A percentile compares a stretch with the other conserved stretches of the same genome.
Conservation (phyloP, 441 rosid species). For the Viola pubescens region DNA sequence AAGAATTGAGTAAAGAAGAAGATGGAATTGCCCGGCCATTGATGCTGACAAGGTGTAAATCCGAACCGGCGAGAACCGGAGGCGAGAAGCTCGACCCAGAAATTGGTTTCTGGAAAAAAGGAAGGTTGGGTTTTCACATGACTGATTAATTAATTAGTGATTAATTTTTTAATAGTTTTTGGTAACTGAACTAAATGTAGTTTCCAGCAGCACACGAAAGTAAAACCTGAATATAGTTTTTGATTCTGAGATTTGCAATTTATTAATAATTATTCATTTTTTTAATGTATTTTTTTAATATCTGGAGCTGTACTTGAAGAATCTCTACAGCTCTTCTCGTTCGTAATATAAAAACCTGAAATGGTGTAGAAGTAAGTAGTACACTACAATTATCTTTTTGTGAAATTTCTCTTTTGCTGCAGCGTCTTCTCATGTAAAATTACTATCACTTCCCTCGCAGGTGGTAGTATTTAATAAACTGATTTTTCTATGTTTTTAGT, state of each 20-base stretch:
- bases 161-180: neutral
- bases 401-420: neutral
- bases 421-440: neutral
- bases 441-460: no score
- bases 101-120: slow-evolving; percentile 34
- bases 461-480: no score
- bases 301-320: slow-evolving; percentile 30
- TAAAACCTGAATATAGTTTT: neutral
- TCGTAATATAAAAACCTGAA: slow-evolving; percentile 8
- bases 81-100: slow-evolving; percentile 43
- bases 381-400: no score
- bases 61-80: slow-evolving; percentile 71
- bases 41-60: slow-evolving; percentile 58
- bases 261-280: slow-evolving; percentile 2
- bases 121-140: slow-evolving; percentile 55
- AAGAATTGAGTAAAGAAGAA: slow-evolving; percentile 20
- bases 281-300: neutral
- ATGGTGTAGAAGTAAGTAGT: no score
- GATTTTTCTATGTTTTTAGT: no score
- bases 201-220: neutral
- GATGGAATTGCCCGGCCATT: slow-evolving; percentile 22
- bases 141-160: slow-evolving; percentile 22
- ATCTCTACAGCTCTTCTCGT: slow-evolving; percentile 32
- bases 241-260: slow-evolving; percentile 8
- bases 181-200: slow-evolving; percentile 21